Conservation (phyloP, 208 protist genomes). For the Leishmania braziliensis region DNA sequence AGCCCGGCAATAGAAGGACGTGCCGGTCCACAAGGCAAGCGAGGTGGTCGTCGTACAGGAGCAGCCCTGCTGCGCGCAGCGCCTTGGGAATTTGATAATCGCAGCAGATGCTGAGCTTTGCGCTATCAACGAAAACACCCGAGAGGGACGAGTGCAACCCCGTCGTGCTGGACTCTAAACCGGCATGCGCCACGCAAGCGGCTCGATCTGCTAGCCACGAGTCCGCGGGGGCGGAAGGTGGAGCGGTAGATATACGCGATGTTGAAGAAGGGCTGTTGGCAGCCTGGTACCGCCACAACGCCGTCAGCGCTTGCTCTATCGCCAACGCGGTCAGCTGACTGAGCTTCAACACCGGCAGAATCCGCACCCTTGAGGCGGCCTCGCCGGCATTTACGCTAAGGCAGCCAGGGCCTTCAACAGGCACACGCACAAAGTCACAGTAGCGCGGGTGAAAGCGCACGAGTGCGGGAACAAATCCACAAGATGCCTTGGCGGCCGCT, state of each 20-base stretch:
- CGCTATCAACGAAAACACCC: constrained; percentile 51
- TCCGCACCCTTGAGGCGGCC: neutral
- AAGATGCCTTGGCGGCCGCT: neutral
- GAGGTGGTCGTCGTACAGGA: constrained; percentile 62
- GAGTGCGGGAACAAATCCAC: constrained; percentile 60
- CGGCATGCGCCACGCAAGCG: neutral
- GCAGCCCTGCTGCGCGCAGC: constrained; percentile 59
- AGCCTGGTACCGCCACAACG: constrained; percentile 37
- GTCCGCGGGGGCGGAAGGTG: neutral
- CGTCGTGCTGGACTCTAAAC: neutral
- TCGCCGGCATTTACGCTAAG: no score
- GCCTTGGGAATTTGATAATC: constrained; percentile 90
- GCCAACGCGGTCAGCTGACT: constrained; percentile 74
- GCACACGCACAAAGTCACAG: constrained; percentile 43
- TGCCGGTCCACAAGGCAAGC: constrained; percentile 45
- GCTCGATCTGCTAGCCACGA: constrained; percentile 28
- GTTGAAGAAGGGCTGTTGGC: neutral
- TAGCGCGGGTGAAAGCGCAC: constrained; percentile 69
- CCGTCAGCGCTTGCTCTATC: constrained; percentile 54
- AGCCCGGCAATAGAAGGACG: constrained; percentile 45
- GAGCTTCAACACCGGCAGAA: constrained; percentile 76
- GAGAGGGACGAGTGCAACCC: neutral
- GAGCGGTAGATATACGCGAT: no score
- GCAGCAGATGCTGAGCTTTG: constrained; percentile 75
- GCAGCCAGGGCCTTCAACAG: neutral